Evolutionary conservation across 163 green algal genomes (phyloP), one percentile per base, ranked within the genome.

Genomic region (Trebouxia gelatinosa): DNA sequence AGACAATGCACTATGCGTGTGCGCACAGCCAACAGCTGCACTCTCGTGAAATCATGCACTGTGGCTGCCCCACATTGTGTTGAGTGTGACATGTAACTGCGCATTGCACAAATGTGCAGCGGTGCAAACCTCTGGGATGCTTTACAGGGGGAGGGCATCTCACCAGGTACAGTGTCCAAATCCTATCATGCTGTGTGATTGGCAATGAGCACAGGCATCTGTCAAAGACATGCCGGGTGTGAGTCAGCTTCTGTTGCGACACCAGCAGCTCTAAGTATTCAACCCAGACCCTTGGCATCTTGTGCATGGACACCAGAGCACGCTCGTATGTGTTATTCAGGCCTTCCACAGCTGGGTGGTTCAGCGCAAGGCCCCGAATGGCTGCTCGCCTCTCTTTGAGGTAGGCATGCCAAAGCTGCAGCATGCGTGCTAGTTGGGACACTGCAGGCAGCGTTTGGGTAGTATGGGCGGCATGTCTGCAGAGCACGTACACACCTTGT

Each of bases 401-500:
- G 82, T 99, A 99, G 1, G 92, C 89, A 62, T 92, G 76, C 95
- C 94, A 98, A 43, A 98, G 87, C 94, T 98, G 89, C 81, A 85
- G 13, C 34, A 57, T 26, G 31, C n/a, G n/a, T n/a, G n/a, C n/a
- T n/a, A n/a, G n/a, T n/a, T n/a, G n/a, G n/a, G n/a, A n/a, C n/a
- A n/a, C n/a, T n/a, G n/a, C n/a, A n/a, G n/a, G n/a, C n/a, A n/a
- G n/a, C n/a, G n/a, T n/a, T n/a, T n/a, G n/a, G n/a, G n/a, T n/a
- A n/a, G n/a, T n/a, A n/a, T n/a, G n/a, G n/a, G n/a, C n/a, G n/a
- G n/a, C n/a, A n/a, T n/a, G n/a, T n/a, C n/a, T n/a, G n/a, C n/a
- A n/a, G n/a, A n/a, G n/a, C n/a, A n/a, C n/a, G n/a, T n/a, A n/a
- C 87, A 4, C 74, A 98, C 94, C 91, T 99, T 99, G 89, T 98